Conservation (phyloP, 2,329 filamentous ascomycete genomes). For the Plenodomus biglobosus region DNA sequence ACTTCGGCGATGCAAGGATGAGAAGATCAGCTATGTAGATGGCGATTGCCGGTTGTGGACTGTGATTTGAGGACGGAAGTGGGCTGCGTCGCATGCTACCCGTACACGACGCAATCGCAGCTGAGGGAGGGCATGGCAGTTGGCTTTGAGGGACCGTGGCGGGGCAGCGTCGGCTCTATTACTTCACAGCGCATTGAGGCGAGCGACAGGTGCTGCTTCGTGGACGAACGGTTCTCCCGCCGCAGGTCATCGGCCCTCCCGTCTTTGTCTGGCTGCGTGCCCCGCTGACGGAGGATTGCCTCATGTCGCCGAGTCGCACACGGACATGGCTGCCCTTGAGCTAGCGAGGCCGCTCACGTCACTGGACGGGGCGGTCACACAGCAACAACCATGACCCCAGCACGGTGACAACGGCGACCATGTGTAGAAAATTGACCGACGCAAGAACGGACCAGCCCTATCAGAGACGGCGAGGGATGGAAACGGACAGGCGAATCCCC, state of each 20-base stretch:
- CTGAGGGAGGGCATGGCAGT: constrained; percentile 15
- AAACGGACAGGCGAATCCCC: constrained; percentile 1
- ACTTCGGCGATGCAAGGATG: constrained; percentile 29
- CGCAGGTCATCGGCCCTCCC: constrained; percentile 22
- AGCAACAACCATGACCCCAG: constrained; percentile 1
- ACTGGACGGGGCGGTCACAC: constrained; percentile 5
- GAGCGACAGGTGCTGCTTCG: constrained; percentile 5
- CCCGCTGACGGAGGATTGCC: constrained; percentile 33
- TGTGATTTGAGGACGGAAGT: constrained; percentile 31
- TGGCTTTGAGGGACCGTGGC: constrained; percentile 7
- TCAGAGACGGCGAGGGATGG: constrained; percentile 27
- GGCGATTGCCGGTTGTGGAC: constrained; percentile 28
- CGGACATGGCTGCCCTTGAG: constrained; percentile 12
- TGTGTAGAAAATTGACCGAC: constrained; percentile 27
- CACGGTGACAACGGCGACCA: constrained; percentile 13
- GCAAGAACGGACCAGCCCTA: constrained; percentile 40
- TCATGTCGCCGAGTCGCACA: constrained; percentile 36
- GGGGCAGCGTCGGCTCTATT: constrained; percentile 28
- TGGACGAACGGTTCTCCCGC: constrained; percentile 17
- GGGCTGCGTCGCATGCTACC: constrained; percentile 25
- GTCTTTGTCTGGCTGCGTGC: constrained; percentile 14
- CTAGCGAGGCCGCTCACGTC: constrained; percentile 27
- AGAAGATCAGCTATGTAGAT: constrained; percentile 28
- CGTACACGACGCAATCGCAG: constrained; percentile 26
- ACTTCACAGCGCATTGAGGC: constrained; percentile 6